phyloP scores from a whole-genome alignment of 345 rosid genomes.

The Hibiscus trionum region DNA sequence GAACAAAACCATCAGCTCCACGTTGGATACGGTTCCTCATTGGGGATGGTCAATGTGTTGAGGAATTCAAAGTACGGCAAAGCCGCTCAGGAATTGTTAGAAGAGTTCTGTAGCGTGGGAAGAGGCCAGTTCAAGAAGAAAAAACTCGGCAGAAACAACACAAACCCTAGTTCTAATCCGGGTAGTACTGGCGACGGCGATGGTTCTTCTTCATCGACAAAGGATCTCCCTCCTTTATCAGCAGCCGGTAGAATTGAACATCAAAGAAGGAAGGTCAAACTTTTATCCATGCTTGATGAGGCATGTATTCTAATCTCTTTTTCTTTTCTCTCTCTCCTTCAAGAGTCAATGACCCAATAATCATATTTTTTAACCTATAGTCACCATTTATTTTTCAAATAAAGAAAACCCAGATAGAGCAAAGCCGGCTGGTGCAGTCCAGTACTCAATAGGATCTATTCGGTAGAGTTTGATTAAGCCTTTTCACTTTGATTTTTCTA shows the following conservation, averaged over 20 bases:
- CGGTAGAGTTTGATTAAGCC: slow-evolving; percentile 31
- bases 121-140: slow-evolving; percentile 68
- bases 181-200: slow-evolving; percentile 28
- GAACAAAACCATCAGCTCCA: slow-evolving; percentile 37
- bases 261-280: slow-evolving; percentile 93
- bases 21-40: slow-evolving; percentile 46
- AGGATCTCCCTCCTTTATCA: slow-evolving; percentile 58
- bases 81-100: slow-evolving; percentile 78
- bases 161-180: slow-evolving; percentile 61
- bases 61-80: slow-evolving; percentile 71
- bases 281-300: slow-evolving; percentile 96
- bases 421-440: slow-evolving; percentile 57
- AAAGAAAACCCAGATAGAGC: slow-evolving; percentile 8
- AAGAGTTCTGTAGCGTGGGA: slow-evolving; percentile 92
- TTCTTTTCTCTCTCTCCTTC: slow-evolving; percentile 10
- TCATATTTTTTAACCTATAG: background rate
- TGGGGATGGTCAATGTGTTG: slow-evolving; percentile 50
- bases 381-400: slow-evolving; percentile 8
- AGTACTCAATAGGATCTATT: slow-evolving; percentile 29
- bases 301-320: slow-evolving; percentile 42
- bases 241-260: slow-evolving; percentile 87
- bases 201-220: slow-evolving; percentile 41
- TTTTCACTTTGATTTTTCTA: background rate
- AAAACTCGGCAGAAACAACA: slow-evolving; percentile 32
- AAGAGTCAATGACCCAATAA: slow-evolving; percentile 23